A percentile compares a stretch with the other conserved stretches of the same genome.
Evolutionary conservation across 495 filamentous ascomycete species (phyloP).

Genomic region (Xylaria telfairii): DNA sequence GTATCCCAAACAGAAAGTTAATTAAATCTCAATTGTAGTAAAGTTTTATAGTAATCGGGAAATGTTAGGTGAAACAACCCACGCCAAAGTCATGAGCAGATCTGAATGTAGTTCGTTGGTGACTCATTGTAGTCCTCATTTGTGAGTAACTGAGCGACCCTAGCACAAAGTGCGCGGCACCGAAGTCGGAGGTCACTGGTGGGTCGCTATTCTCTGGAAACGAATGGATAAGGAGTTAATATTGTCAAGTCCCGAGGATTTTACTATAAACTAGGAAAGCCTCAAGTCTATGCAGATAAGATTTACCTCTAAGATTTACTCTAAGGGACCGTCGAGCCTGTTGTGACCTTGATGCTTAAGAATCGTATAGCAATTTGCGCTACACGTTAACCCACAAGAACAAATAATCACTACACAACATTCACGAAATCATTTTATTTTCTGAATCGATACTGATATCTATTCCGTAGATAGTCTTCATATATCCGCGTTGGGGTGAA

Average conservation of each 20-base stretch:
- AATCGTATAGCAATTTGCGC: not conserved
- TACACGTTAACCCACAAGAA: not conserved
- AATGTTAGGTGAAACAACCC: not conserved
- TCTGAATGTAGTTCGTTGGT: not conserved
- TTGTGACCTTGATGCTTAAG: too few relatives aligned
- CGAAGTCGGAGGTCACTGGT: slow-evolving; percentile 5
- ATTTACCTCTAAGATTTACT: too few relatives aligned
- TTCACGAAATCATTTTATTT: too few relatives aligned
- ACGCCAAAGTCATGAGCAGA: not conserved
- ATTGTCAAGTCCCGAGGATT: too few relatives aligned
- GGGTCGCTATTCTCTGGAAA: too few relatives aligned
- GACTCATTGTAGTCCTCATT: not conserved
- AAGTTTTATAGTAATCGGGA: not conserved
- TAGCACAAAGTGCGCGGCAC: not conserved
- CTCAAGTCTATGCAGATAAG: too few relatives aligned
- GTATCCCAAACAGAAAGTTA: not conserved
- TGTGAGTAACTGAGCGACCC: not conserved
- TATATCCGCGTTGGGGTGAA: not conserved
- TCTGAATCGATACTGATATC: too few relatives aligned
- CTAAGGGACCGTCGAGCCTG: too few relatives aligned
- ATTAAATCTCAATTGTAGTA: not conserved
- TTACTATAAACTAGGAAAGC: too few relatives aligned
- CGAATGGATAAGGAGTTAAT: too few relatives aligned
- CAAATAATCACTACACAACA: not conserved
- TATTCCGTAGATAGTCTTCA: not conserved